Percentiles rank a stretch among this genome's conserved stretches.
Conservation (phyloP, 805 yeast species). For the Tetrapisispora iriomotensis region DNA sequence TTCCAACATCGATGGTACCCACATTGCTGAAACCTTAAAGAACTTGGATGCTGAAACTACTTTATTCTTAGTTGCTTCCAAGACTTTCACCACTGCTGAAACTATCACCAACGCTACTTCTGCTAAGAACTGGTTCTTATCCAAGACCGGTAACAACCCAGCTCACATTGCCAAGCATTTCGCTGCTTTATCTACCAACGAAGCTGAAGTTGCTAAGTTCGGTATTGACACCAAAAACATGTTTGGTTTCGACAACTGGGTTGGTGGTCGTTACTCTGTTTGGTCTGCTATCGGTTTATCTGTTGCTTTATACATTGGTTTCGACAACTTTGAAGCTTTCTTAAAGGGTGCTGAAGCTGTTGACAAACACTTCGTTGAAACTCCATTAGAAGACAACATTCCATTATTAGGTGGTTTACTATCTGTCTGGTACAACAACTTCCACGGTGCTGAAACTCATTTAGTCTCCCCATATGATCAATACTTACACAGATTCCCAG, state of each 20-base stretch:
- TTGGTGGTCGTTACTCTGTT: slow-evolving; percentile 99
- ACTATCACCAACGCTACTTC: slow-evolving; percentile 92
- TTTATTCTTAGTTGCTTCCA: slow-evolving; percentile 83
- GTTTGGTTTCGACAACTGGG: slow-evolving; percentile 99
- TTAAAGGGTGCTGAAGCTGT: slow-evolving; percentile 96
- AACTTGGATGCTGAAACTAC: slow-evolving; percentile 81
- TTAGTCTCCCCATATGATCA: slow-evolving; percentile 98
- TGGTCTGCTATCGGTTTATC: slow-evolving; percentile 99
- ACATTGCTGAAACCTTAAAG: slow-evolving; percentile 82
- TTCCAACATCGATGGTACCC: slow-evolving; percentile 97
- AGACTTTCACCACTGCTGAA: slow-evolving; percentile 98
- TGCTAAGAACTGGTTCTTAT: slow-evolving; percentile 91
- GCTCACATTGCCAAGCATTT: slow-evolving; percentile 90
- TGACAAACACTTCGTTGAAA: slow-evolving; percentile 76
- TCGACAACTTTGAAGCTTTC: slow-evolving; percentile 83
- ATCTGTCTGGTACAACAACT: slow-evolving; percentile 97
- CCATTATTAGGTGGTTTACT: slow-evolving; percentile 89
- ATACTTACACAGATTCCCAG: slow-evolving; percentile 98
- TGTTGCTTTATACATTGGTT: slow-evolving; percentile 91
- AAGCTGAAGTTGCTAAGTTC: slow-evolving; percentile 79
- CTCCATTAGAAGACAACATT: slow-evolving; percentile 85
- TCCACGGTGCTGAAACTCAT: slow-evolving; percentile 96
- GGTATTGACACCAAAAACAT: slow-evolving; percentile 97
- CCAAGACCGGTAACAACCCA: slow-evolving; percentile 45
- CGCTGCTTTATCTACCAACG: slow-evolving; percentile 93